Conservation (phyloP, 108 stramenopile species). For the Cyclostephanos invisitatus region DNA sequence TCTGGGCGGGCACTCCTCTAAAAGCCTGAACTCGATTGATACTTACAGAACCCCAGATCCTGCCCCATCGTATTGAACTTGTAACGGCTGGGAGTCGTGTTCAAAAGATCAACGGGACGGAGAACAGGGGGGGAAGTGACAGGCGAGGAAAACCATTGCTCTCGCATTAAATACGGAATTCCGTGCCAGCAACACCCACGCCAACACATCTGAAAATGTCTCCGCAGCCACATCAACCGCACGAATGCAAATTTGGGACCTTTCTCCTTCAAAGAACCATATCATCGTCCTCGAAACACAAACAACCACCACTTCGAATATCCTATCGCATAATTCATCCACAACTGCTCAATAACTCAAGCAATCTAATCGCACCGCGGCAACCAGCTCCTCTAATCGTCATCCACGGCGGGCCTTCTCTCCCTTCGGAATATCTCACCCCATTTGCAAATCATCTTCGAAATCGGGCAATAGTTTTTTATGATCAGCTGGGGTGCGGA, state of each 20-base stretch:
- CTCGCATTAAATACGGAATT: not conserved
- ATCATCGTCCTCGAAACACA: not conserved
- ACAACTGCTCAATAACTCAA: slow-evolving; percentile 17
- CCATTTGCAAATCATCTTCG: slow-evolving; percentile 35
- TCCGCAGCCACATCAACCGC: not conserved
- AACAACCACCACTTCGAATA: slow-evolving; percentile 31
- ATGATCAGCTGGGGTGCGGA: slow-evolving; percentile 56
- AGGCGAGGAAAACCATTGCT: not conserved
- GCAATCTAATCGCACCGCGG: not conserved
- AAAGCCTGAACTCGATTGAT: too few species aligned
- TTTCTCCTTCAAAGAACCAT: slow-evolving; percentile 23
- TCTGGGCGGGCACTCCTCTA: too few species aligned
- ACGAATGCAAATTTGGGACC: slow-evolving; percentile 27
- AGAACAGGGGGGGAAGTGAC: too few species aligned
- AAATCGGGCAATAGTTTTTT: slow-evolving; percentile 41
- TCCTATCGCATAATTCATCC: slow-evolving; percentile 39
- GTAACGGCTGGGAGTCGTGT: too few species aligned
- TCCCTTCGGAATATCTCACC: slow-evolving; percentile 49
- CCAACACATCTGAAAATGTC: not conserved
- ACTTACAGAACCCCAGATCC: too few species aligned
- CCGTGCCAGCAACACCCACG: not conserved
- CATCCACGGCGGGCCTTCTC: slow-evolving; percentile 49
- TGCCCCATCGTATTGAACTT: too few species aligned
- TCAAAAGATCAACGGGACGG: too few species aligned
- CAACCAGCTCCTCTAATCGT: slow-evolving; percentile 31